phyloP scores from a whole-genome alignment of 2,329 filamentous ascomycete genomes.

The Aureobasidium melanogenum region DNA sequence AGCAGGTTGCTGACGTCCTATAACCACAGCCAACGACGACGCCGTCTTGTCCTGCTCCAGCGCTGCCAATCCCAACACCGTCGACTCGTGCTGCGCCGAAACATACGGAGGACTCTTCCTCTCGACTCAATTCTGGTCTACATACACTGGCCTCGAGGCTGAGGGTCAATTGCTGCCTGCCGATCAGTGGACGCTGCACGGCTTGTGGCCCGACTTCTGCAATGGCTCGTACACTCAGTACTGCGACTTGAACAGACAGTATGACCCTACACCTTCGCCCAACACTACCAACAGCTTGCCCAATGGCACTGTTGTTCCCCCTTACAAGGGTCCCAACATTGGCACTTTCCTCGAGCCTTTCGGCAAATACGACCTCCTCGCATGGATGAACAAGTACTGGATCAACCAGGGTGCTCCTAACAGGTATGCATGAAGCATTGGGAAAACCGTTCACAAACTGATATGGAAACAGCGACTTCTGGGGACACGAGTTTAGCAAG shows the following conservation, averaged over 20 bases:
- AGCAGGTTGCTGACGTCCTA: slow-evolving; percentile 16
- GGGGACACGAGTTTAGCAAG: slow-evolving; percentile 61
- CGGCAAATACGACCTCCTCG: slow-evolving; percentile 50
- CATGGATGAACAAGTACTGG: slow-evolving; percentile 61
- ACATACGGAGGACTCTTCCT: slow-evolving; percentile 56
- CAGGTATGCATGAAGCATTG: slow-evolving; percentile 2
- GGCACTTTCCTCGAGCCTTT: slow-evolving; percentile 50
- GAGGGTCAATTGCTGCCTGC: slow-evolving; percentile 50
- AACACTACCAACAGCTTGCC: slow-evolving; percentile 54
- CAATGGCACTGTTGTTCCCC: slow-evolving; percentile 44
- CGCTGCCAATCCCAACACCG: slow-evolving; percentile 31
- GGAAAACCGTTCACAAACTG: slow-evolving; percentile 16
- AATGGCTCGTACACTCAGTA: slow-evolving; percentile 57
- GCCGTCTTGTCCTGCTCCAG: slow-evolving; percentile 41
- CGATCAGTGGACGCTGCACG: slow-evolving; percentile 52
- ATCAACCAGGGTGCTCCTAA: slow-evolving; percentile 49
- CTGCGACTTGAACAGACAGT: slow-evolving; percentile 57
- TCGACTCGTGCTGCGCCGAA: slow-evolving; percentile 57
- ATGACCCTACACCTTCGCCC: slow-evolving; percentile 48
- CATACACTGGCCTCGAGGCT: slow-evolving; percentile 52
- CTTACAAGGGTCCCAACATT: slow-evolving; percentile 51
- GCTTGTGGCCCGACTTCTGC: slow-evolving; percentile 49
- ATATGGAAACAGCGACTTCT: slow-evolving; percentile 37
- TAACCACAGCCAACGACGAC: slow-evolving; percentile 12
- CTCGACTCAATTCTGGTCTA: slow-evolving; percentile 56